phyloP scores from a whole-genome alignment of 345 rosid genomes.

The Camelina laxa region DNA sequence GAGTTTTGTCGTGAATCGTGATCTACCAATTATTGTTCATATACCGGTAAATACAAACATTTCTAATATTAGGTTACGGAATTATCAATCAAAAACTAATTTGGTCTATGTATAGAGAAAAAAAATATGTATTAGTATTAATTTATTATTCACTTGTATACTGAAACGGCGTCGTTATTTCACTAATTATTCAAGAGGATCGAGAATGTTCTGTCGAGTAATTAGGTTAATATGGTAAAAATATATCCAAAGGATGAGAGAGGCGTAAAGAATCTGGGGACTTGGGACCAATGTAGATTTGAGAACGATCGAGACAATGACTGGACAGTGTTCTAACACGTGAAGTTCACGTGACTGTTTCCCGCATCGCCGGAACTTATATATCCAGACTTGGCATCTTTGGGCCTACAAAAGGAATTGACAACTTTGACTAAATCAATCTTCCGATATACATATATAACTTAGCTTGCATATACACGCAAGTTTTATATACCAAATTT shows the following conservation, averaged over 20 bases:
- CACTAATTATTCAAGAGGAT: background rate
- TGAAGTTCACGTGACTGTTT: slow-evolving; percentile 44
- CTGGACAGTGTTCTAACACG: slow-evolving; percentile 34
- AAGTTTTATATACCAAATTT: background rate
- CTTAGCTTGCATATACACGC: background rate
- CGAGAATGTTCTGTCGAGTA: slow-evolving; percentile 14
- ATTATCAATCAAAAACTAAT: background rate
- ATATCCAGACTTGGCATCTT: slow-evolving; percentile 20
- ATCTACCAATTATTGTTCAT: slow-evolving; percentile 1
- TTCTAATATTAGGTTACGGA: background rate
- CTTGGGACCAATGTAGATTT: slow-evolving; percentile 26
- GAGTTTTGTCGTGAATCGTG: slow-evolving; percentile 9
- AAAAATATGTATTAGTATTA: no score
- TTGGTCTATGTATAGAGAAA: background rate
- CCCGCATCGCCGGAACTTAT: slow-evolving; percentile 42
- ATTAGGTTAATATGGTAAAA: slow-evolving; percentile 20
- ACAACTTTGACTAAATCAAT: slow-evolving; percentile 22
- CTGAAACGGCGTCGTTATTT: background rate
- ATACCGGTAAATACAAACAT: background rate
- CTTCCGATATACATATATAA: background rate
- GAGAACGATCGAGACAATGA: slow-evolving; percentile 31
- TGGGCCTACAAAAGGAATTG: slow-evolving; percentile 18
- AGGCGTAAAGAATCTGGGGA: slow-evolving; percentile 34
- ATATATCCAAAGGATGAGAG: background rate
- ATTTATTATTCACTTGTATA: no score